Base-by-base conservation (phyloP, 257 asterid species). In the Solanum appendiculatum region DNA sequence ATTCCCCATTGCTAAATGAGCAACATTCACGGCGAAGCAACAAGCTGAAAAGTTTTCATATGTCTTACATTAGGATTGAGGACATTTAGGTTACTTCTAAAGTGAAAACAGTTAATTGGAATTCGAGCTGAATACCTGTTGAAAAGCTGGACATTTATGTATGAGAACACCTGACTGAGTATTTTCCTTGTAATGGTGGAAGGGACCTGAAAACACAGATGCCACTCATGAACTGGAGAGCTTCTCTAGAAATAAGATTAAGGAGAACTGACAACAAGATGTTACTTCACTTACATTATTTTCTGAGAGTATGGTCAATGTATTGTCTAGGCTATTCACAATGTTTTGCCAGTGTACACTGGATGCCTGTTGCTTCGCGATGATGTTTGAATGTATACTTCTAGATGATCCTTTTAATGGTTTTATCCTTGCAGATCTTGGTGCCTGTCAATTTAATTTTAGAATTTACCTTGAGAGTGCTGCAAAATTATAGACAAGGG, bases 1-100 rank as follows among this genome's bases (percentile, higher is more conserved):
- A 95, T 88, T 96, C 99, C 10, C 99, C 99, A 54, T 96, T 96
- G 94, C 99, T 96, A 89, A 95, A 94, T 86, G 99, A 96, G 93
- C 99, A 96, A 93, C 99, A 96, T 78, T 96, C 99, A 84, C 99
- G 95, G 23, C 98, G 95, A 64, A 95, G 98, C 91, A 96, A 89
- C 89, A 96, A 92, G 92, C 99, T 96, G 94, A 54, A 72, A 86
- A 86, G 51, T 56, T 80, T 82, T 69, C 34, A 58, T 33, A 88
- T 58, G 21, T 48, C 51, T 77, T 56, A 83, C 85, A 27, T 74
- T 85, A 80, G 77, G 85, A 86, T 20, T 20, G 44, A 31, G 68
- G 20, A 27, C 6, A 63, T 44, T 66, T 29, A 84, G 18, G 39
- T 16, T 48, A 37, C 66, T 46, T 58, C 81, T 84, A 46, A 58